Percentiles rank a stretch among this genome's conserved stretches.
Conservation (phyloP, 352 stramenopile species). For the Pythium catenulatum region DNA sequence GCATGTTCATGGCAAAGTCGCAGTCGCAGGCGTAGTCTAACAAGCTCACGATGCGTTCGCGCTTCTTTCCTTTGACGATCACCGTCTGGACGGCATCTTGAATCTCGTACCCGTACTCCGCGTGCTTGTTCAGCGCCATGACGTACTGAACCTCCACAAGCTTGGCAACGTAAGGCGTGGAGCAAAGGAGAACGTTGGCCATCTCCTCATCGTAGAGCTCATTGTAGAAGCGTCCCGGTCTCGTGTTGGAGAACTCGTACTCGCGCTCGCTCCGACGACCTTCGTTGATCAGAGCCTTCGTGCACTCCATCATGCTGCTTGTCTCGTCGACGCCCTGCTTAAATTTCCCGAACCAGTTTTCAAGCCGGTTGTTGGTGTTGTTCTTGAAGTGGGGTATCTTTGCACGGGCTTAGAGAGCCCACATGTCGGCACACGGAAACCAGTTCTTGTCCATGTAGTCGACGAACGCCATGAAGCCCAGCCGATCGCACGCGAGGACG, state of each 20-base stretch:
- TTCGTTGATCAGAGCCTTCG: not conserved
- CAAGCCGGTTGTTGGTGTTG: not conserved
- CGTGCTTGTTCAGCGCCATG: not conserved
- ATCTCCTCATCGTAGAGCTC: not conserved
- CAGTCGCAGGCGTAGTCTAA: slow-evolving; percentile 38
- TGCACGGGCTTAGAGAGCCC: not conserved
- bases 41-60: not conserved
- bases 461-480: not conserved
- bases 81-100: not conserved
- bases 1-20: slow-evolving; percentile 36
- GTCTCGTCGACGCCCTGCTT: not conserved
- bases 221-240: not conserved
- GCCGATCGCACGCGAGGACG: not conserved
- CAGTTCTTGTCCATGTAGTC: slow-evolving; percentile 18
- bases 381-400: not conserved
- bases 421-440: not conserved
- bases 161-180: not conserved
- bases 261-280: not conserved
- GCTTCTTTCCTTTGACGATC: not conserved
- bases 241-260: not conserved
- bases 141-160: not conserved
- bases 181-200: not conserved
- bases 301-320: not conserved
- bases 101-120: not conserved
- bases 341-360: not conserved